A percentile compares a stretch with the other conserved stretches of the same genome.
Conservation (phyloP, 2,329 filamentous ascomycete genomes). For the Sclerotinia subarctica region DNA sequence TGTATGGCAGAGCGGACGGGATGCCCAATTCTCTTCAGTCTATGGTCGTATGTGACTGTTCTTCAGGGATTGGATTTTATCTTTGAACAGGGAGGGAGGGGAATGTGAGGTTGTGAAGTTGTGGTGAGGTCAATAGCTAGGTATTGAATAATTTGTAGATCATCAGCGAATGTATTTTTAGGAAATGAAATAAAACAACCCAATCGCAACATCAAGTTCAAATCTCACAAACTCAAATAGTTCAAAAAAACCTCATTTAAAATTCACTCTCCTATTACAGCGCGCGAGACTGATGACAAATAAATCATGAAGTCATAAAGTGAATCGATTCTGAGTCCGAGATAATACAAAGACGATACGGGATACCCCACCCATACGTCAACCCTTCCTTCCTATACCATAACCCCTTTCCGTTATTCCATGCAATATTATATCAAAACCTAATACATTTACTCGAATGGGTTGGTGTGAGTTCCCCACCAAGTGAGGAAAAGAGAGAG, state of each 20-base stretch:
- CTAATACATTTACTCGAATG: conserved; percentile 55
- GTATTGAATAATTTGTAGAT: too few species aligned
- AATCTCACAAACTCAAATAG: too few species aligned
- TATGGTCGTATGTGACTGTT: too few species aligned
- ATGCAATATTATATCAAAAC: conserved; percentile 2
- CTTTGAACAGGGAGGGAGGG: too few species aligned
- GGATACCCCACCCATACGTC: conserved; percentile 10
- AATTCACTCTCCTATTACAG: background rate
- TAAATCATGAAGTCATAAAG: conserved; percentile 16
- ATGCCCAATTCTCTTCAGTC: too few species aligned
- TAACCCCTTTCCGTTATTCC: conserved; percentile 10
- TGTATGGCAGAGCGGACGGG: too few species aligned
- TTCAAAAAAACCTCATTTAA: background rate
- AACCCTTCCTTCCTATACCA: conserved; percentile 9
- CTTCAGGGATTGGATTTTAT: too few species aligned
- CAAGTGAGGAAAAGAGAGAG: conserved; percentile 90
- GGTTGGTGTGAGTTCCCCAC: conserved; percentile 95
- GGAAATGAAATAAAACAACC: too few species aligned
- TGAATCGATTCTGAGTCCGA: conserved; percentile 10
- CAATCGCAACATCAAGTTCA: too few species aligned
- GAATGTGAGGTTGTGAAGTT: too few species aligned
- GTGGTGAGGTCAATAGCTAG: too few species aligned
- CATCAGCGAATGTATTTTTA: too few species aligned
- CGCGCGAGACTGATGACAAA: background rate
- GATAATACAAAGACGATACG: conserved; percentile 22